Evolutionary conservation across 2,329 filamentous ascomycete species (phyloP), one percentile per base, ranked within the genome.

Genomic region (Metarhizium humberi): DNA sequence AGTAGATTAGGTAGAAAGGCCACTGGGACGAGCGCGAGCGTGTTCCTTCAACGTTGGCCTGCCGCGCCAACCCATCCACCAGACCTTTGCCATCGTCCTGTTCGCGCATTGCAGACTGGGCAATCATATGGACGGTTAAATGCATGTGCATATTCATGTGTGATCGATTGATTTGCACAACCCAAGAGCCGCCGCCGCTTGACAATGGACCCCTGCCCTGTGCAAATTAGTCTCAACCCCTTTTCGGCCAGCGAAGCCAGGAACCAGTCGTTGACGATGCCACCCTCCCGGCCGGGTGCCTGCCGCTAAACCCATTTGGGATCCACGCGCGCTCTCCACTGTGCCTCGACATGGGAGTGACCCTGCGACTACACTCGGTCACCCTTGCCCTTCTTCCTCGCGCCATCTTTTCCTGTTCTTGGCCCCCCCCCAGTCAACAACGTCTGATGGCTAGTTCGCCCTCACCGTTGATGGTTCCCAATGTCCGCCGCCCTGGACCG

Each of bases 301-400:
- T 54, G 51, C 43, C 56, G 42, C 54, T 56, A 58, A 50, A 42
- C 56, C 36, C 10, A 47, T 53, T 51, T 47, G 45, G 32, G 45
- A 7, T 13, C 53, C 10, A n/a, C 29, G 51, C 43, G 54, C 54
- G 54, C 54, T 29, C 20, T 16, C 32, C 38, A 36, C 29, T 29
- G 42, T 29, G 2, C 25, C 20, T 40, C 34, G 20, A 8, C n/a
- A 45, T 14, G 32, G 32, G 32, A 34, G 16, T 14, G 20, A 43
- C 36, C 50, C 18, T 11, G 38, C 38, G 14, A 40, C 38, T n/a
- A 5, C 38, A 40, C 43, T 43, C 40, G 29, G 43, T 25, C 43
- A 52, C 29, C 38, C 30, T 53, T 38, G 13, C 25, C 50, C 46
- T 20, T 48, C 42, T n/a, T 48, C 36, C 51, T 52, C 38, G 29